Evolutionary conservation across 805 yeast genomes (phyloP), one percentile per base, ranked within the genome.

Genomic region (Zygosaccharomyces bailii): DNA sequence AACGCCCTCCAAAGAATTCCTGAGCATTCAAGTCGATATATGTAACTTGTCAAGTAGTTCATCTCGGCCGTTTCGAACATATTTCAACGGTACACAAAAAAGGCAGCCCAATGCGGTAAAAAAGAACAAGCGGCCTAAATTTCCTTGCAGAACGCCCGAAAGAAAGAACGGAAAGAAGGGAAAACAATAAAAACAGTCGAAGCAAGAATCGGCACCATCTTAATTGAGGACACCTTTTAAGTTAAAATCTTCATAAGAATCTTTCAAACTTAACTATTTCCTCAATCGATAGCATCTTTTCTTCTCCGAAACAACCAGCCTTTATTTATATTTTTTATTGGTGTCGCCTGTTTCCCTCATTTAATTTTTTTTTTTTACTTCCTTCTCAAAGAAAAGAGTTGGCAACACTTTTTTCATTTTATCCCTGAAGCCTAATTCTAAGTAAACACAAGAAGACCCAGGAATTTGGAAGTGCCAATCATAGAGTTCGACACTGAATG

Each of bases 111-210:
- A 25, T 25, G 13, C 16, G 40, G 33, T 17, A 37, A 37, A 25
- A 37, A 25, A 25, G 40, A 25, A 21, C 25, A 21, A 37, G 33
- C 32, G 30, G 20, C 40, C 40, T 21, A 37, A 25, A 13, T 25
- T 37, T 37, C 40, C 17, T 17, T 37, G 40, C 40, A 37, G 40
- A 17, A 37, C 13, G 40, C 21, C 20, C 40, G 40, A 37, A 24
- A 20, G 39, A 35, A 20, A 21, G 24, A n/a, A 18, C 11, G 13
- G 24, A 37, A 24, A 25, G 30, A 24, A 35, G 25, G 25, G 25
- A 34, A 34, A 34, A 34, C n/a, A 35, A 35, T 14, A 35, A 35
- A 35, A 8, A 24, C 8, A 23, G 29, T 21, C 16, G 39, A 25
- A 25, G 40, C 32, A 25, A 37, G 40, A 24, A 20, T n/a, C 9